Evolutionary conservation across 345 rosid genomes (phyloP), one percentile per base, ranked within the genome.

Genomic region (Eucalyptus curtisii): DNA sequence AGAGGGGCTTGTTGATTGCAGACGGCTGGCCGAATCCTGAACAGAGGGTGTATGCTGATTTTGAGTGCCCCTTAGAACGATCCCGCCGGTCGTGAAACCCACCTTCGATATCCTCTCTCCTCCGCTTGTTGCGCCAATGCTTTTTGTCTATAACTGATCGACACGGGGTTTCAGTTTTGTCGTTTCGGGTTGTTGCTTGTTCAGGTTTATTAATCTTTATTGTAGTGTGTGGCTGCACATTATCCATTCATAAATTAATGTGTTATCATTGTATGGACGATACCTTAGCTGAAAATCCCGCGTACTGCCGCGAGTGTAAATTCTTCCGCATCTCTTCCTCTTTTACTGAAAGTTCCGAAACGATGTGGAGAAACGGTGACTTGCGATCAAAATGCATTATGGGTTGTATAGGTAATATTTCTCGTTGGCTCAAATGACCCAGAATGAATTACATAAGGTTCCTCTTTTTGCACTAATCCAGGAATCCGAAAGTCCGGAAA

Each of bases 111-210:
- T 71, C 6, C 45, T 71, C 81, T 71, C 81, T 37, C 81, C 45
- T 19, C 47, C 49, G 79, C 68, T 40, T 49, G 87, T 90, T 91
- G 93, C 88, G 89, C 87, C 71, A 82, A 86, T 91, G 47, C 88
- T 85, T 90, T 90, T 91, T 92, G 91, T 89, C 89, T 86, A 92
- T 91, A 93, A 81, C 87, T 76, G 86, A 88, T 85, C 86, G 87
- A 88, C 89, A 90, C 89, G 89, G 88, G 89, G 61, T 92, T 91
- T 92, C 94, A 91, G 91, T 92, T 94, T 94, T 94, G 94, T 85
- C 90, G 85, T 66, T 88, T 79, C 84, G 84, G 90, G 90, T 90
- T 89, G 88, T 88, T 86, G 45, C 87, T 66, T 61, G 86, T 86
- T 88, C 88, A 82, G 90, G 90, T 79, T 89, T 90, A 13, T 87